Percentiles rank a stretch among this genome's conserved stretches.
These are phyloP conservation scores for Echeveria elegans DNA, from an alignment of 164 flowering plant species.

Conservation along the genomic window DNA sequence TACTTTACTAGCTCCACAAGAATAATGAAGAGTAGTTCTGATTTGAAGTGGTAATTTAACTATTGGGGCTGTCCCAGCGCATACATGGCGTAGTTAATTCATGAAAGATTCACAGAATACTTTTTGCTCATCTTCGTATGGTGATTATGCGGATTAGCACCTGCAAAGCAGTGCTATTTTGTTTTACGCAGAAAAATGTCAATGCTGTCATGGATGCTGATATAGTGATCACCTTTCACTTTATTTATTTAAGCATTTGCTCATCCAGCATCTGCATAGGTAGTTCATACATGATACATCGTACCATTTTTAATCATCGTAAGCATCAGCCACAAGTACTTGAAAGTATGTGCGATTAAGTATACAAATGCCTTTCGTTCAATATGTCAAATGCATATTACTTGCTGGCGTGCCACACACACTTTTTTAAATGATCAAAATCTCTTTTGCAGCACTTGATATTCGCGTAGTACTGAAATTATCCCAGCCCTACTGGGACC, in stretches of 20 bases:
- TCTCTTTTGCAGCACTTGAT: not conserved
- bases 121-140: no score
- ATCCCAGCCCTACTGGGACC: constrained; percentile 1
- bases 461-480: not conserved
- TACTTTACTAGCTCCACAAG: no score
- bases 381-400: no score
- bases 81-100: no score
- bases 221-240: not conserved
- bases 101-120: no score
- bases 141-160: not conserved
- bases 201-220: not conserved
- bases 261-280: not conserved
- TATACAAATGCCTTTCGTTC: not conserved
- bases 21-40: no score
- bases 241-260: not conserved
- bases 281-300: not conserved
- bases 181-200: not conserved
- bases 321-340: not conserved
- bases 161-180: not conserved
- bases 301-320: not conserved
- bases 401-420: no score
- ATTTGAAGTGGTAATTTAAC: no score
- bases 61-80: no score
- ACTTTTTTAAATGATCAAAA: not conserved
- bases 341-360: not conserved